phyloP scores from a whole-genome alignment of 1,284 basidiomycete species.

The Pyrrhoderma noxium region DNA sequence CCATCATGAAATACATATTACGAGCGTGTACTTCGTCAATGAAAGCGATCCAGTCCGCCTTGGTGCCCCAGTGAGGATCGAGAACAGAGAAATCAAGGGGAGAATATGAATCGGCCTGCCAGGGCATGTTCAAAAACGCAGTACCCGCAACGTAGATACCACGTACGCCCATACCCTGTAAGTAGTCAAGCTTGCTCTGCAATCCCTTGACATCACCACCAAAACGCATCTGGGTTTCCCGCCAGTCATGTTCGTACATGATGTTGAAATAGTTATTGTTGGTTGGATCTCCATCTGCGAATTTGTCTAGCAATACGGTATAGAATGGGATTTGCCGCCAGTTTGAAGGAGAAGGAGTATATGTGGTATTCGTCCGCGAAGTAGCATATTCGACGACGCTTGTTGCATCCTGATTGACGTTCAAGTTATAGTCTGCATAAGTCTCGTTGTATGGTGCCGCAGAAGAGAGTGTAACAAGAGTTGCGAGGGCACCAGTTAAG shows the following conservation, averaged over 20 bases:
- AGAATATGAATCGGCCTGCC: slow-evolving; percentile 93
- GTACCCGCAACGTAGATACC: slow-evolving; percentile 88
- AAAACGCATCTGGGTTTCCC: slow-evolving; percentile 80
- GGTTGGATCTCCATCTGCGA: slow-evolving; percentile 82
- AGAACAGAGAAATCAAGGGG: slow-evolving; percentile 83
- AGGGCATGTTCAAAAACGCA: slow-evolving; percentile 88
- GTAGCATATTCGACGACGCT: slow-evolving; percentile 65
- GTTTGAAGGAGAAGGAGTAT: slow-evolving; percentile 75
- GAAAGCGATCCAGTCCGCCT: slow-evolving; percentile 68
- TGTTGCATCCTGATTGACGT: slow-evolving; percentile 70
- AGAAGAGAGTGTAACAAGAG: slow-evolving; percentile 14
- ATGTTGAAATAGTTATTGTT: slow-evolving; percentile 86
- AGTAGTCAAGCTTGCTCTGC: slow-evolving; percentile 70
- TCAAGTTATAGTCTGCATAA: slow-evolving; percentile 76
- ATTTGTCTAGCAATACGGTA: slow-evolving; percentile 85
- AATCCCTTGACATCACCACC: slow-evolving; percentile 84
- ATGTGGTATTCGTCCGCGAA: slow-evolving; percentile 53
- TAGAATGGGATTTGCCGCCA: slow-evolving; percentile 83
- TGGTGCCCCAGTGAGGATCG: slow-evolving; percentile 85
- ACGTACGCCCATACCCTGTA: slow-evolving; percentile 79
- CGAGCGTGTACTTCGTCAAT: slow-evolving; percentile 72
- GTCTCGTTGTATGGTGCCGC: slow-evolving; percentile 73
- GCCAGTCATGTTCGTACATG: slow-evolving; percentile 75
- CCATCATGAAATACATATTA: slow-evolving; percentile 86
- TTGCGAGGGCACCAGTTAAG: slow-evolving; percentile 11